Base-by-base conservation (phyloP, 1,284 basidiomycete species). In the Phylloporus sp. region DNA sequence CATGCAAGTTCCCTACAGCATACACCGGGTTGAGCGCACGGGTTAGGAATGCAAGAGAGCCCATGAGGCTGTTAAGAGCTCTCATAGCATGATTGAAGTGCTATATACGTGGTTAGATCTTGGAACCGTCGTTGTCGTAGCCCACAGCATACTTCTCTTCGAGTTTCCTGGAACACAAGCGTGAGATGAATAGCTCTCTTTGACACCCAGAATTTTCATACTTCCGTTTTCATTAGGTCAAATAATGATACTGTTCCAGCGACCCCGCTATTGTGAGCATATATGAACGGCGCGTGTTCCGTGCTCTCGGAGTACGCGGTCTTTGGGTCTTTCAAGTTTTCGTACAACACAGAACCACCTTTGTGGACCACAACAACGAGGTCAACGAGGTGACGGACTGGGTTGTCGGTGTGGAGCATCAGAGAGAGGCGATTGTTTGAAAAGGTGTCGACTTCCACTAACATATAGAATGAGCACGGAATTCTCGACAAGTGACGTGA, bases 21-120 rank as follows among this genome's bases (percentile, higher is more conserved):
- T 15, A 37, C 15, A 37, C 15, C 34, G 10, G 15, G 8, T 37
- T 10, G 15, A 10, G 31, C 24, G 64, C 72, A 34, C 75, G 63
- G 29, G 62, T 64, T 28, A 76, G 46, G 17, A 76, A 53, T 12
- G 74, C 63, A n/a, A 72, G 71, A 11, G 72, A 66, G 10, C 75
- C 72, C 65, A 66, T 73, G 32, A 76, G 64, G n/a, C 13, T 32
- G 18, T 58, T 68, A 24, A 75, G 49, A 20, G 65, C 75, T 46
- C 47, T 71, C 75, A 76, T 74, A 2, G 74, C 65, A 7, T 7
- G 47, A 22, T 75, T 65, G 32, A 64, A 76, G 52, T 49, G 61
- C 72, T 75, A 37, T 37, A 15, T 37, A 15, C 34, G 15, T 37
- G 10, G 34, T 37, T 15, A 37, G 15, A 15, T 15, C 15, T 63